phyloP scores from a whole-genome alignment of 2,329 filamentous ascomycete genomes.

The Aspergillus sojae region DNA sequence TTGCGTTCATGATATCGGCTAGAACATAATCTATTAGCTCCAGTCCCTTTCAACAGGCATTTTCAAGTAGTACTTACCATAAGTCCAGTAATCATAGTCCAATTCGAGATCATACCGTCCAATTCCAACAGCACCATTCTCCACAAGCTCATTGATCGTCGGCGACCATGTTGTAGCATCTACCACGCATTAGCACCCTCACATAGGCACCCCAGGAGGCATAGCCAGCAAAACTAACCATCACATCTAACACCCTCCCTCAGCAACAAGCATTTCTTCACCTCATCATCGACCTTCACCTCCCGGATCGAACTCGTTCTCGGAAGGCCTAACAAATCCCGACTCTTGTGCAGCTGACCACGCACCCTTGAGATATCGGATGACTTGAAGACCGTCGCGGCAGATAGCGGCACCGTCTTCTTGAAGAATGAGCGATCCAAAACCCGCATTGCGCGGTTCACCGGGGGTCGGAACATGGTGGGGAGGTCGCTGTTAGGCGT shows the following conservation, averaged over 20 bases:
- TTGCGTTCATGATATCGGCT: slow-evolving; percentile 80
- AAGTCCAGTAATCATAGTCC: slow-evolving; percentile 84
- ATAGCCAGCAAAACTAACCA: slow-evolving; percentile 35
- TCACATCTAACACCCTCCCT: slow-evolving; percentile 41
- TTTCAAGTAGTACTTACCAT: slow-evolving; percentile 57
- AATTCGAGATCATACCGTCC: slow-evolving; percentile 75
- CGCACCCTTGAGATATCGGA: slow-evolving; percentile 74
- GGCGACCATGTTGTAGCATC: slow-evolving; percentile 76
- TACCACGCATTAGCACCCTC: slow-evolving; percentile 35
- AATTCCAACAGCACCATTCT: slow-evolving; percentile 68
- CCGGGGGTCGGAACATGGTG: slow-evolving; percentile 73
- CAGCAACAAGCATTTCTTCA: slow-evolving; percentile 44
- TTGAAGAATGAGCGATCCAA: slow-evolving; percentile 84
- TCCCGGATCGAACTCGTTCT: slow-evolving; percentile 64
- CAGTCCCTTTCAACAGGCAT: neutral
- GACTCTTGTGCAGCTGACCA: slow-evolving; percentile 64
- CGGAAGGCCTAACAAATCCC: slow-evolving; percentile 67
- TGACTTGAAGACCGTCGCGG: slow-evolving; percentile 74
- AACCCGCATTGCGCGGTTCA: slow-evolving; percentile 75
- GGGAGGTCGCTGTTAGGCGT: slow-evolving; percentile 31
- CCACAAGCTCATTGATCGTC: slow-evolving; percentile 68
- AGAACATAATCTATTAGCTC: slow-evolving; percentile 12
- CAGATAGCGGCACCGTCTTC: slow-evolving; percentile 73
- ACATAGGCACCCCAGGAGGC: slow-evolving; percentile 8
- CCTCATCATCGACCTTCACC: slow-evolving; percentile 53